A percentile compares a stretch with the other conserved stretches of the same genome.
Evolutionary conservation across 2,329 filamentous ascomycete genomes (phyloP).

Genomic region (Thermoascus crustaceus): DNA sequence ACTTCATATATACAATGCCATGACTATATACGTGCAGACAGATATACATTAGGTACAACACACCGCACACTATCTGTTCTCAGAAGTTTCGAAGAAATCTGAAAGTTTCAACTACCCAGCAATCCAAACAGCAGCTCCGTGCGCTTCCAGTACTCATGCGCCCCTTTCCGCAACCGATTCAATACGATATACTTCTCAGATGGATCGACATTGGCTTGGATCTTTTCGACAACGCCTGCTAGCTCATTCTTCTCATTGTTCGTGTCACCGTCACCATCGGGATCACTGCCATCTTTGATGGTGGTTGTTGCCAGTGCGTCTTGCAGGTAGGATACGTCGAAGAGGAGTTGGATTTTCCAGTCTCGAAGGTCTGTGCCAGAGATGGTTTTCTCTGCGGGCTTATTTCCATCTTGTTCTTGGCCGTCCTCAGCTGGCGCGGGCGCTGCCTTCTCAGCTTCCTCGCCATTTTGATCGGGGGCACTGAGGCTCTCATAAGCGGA

Average conservation of each 20-base stretch:
- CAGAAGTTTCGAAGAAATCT: not conserved
- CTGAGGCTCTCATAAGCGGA: slow-evolving; percentile 17
- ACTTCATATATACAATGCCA: too few relatives aligned
- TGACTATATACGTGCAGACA: too few relatives aligned
- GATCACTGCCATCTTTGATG: too few relatives aligned
- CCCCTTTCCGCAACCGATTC: slow-evolving; percentile 52
- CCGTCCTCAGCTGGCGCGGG: not conserved
- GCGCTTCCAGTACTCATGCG: slow-evolving; percentile 73
- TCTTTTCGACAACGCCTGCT: slow-evolving; percentile 38
- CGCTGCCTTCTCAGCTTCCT: slow-evolving; percentile 6
- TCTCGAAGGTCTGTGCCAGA: slow-evolving; percentile 14
- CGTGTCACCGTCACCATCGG: not conserved
- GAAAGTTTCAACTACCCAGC: slow-evolving; percentile 37
- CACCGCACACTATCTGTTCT: too few relatives aligned
- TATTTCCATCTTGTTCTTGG: not conserved
- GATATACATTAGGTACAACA: too few relatives aligned
- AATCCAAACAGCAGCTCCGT: slow-evolving; percentile 76
- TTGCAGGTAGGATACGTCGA: slow-evolving; percentile 28
- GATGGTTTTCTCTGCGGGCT: slow-evolving; percentile 6
- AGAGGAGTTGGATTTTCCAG: slow-evolving; percentile 30
- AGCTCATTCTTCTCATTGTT: slow-evolving; percentile 30
- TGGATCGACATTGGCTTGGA: slow-evolving; percentile 41
- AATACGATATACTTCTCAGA: slow-evolving; percentile 41
- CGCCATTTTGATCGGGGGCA: slow-evolving; percentile 4
- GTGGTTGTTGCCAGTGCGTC: slow-evolving; percentile 18